Conservation (phyloP, 2,329 filamentous ascomycete genomes). For the Monosporascus sp. region DNA sequence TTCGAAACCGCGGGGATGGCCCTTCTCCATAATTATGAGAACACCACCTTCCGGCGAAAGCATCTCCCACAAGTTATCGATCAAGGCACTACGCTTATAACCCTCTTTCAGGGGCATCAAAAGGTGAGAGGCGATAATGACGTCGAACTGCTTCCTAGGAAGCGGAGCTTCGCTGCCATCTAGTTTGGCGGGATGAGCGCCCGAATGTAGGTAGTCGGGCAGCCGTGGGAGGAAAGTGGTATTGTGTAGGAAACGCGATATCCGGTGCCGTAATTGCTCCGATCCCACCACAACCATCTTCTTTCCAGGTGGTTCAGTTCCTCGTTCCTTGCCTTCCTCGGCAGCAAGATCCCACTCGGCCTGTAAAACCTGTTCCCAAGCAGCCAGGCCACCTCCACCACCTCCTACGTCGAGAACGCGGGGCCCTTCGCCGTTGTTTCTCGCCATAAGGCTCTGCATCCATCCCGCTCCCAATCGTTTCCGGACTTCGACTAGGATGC, state of each 20-base stretch:
- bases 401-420: constrained; percentile 69
- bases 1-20: constrained; percentile 86
- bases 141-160: constrained; percentile 73
- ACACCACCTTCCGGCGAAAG: constrained; percentile 81
- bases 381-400: constrained; percentile 66
- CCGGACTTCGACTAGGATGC: constrained; percentile 66
- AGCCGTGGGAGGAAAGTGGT: constrained; percentile 88
- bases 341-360: constrained; percentile 75
- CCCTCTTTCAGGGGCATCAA: constrained; percentile 72
- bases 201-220: constrained; percentile 74
- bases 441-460: constrained; percentile 58
- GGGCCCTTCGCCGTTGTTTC: constrained; percentile 50
- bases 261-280: constrained; percentile 65
- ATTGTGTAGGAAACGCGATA: constrained; percentile 73
- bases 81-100: constrained; percentile 68
- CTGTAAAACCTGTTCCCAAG: constrained; percentile 71
- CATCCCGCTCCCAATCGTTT: constrained; percentile 67
- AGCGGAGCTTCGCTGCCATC: constrained; percentile 51
- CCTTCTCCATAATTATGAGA: constrained; percentile 84
- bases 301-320: constrained; percentile 55
- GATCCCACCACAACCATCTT: constrained; percentile 78
- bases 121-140: constrained; percentile 84
- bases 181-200: constrained; percentile 52
- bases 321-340: constrained; percentile 39
- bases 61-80: constrained; percentile 87